Conservation (phyloP, 2,329 filamentous ascomycete genomes). For the Aureobasidium sp. region DNA sequence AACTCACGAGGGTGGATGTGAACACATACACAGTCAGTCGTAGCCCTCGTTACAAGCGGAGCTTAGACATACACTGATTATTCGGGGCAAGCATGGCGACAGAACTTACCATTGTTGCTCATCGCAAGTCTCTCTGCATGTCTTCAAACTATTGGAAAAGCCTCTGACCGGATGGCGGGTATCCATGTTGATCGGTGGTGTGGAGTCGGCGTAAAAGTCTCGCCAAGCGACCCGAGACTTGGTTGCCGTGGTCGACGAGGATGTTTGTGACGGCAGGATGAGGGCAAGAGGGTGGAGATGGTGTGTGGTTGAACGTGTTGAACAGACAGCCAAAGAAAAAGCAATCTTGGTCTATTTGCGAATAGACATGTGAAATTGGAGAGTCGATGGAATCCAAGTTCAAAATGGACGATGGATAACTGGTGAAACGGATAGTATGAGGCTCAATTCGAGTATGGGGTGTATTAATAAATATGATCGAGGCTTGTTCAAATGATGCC, state of each 20-base stretch:
- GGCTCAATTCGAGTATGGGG: constrained; percentile 2
- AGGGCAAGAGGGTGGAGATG: not conserved
- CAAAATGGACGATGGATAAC: constrained; percentile 2
- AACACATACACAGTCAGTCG: not conserved
- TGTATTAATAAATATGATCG: constrained; percentile 12
- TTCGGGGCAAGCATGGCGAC: constrained; percentile 3
- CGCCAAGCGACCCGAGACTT: constrained; percentile 7
- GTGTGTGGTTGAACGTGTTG: not conserved
- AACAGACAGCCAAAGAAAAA: not conserved
- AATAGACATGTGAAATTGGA: not conserved
- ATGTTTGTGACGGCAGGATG: not conserved
- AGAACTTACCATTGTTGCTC: constrained; percentile 8
- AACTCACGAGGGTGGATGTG: not conserved
- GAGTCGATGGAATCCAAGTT: too few species aligned
- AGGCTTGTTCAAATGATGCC: constrained; percentile 10
- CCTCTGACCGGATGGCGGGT: constrained; percentile 9
- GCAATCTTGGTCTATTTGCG: not conserved
- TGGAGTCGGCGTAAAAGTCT: constrained; percentile 8
- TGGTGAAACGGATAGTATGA: constrained; percentile 6
- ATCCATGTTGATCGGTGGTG: constrained; percentile 9
- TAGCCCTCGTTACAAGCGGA: not conserved
- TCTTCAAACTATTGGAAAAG: constrained; percentile 13
- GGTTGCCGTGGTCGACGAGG: not conserved
- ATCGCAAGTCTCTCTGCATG: constrained; percentile 6
- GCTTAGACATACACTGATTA: not conserved